Evolutionary conservation across 1,284 basidiomycete genomes (phyloP).

Genomic region (Ganoderma sinense): DNA sequence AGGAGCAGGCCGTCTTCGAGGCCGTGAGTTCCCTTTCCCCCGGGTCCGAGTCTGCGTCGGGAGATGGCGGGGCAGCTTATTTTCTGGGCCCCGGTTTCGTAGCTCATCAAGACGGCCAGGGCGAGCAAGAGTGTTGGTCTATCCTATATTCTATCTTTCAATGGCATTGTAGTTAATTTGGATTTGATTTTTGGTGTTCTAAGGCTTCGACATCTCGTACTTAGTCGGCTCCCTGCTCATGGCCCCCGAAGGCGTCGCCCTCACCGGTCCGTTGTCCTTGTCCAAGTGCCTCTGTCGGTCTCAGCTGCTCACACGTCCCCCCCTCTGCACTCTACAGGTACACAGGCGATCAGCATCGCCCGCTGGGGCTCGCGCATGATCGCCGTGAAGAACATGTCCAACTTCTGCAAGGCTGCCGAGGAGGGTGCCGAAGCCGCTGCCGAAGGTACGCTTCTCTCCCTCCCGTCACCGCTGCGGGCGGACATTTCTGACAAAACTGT

Average conservation of each 20-base stretch:
- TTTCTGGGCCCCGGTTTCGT: too few species aligned
- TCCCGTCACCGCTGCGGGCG: neutral
- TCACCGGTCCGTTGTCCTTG: neutral
- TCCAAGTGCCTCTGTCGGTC: too few species aligned
- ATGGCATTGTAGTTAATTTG: too few species aligned
- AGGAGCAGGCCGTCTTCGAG: neutral
- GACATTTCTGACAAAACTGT: neutral
- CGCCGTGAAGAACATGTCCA: neutral
- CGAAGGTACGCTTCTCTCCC: neutral
- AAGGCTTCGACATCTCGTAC: neutral
- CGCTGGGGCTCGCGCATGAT: neutral
- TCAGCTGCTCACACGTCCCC: too few species aligned
- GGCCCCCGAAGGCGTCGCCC: neutral
- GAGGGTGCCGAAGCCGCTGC: neutral
- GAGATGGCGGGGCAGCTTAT: neutral
- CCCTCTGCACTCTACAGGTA: neutral
- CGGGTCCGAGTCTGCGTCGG: too few species aligned
- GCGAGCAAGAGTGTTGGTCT: neutral
- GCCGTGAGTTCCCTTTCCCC: neutral
- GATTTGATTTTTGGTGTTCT: neutral
- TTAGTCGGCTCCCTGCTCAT: neutral
- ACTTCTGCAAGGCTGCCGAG: neutral
- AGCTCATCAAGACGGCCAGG: neutral
- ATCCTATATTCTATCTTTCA: neutral
- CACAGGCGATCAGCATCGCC: neutral